phyloP scores from a whole-genome alignment of 805 yeast genomes.

The Metschnikowia noctiluminum region DNA sequence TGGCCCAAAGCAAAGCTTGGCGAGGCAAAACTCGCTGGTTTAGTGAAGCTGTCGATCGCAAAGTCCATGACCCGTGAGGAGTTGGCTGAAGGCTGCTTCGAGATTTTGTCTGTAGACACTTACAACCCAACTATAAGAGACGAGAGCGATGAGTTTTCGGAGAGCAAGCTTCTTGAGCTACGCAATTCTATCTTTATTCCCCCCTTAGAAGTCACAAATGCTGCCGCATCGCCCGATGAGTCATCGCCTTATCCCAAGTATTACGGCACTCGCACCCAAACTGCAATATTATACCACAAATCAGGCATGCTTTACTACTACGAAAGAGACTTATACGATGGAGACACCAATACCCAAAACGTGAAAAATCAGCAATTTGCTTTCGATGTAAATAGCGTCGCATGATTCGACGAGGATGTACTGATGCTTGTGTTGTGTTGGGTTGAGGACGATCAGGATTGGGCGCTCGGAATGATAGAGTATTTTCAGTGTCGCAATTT shows the following conservation, averaged over 20 bases:
- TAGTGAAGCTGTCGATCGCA: constrained; percentile 20
- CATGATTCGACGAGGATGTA: too few relatives aligned
- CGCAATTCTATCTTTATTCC: constrained; percentile 70
- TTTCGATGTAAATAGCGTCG: constrained; percentile 9
- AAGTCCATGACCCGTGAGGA: constrained; percentile 28
- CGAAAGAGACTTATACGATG: constrained; percentile 54
- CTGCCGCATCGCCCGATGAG: constrained; percentile 5
- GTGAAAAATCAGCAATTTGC: constrained; percentile 15
- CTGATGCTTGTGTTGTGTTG: too few relatives aligned
- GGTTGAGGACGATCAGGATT: too few relatives aligned
- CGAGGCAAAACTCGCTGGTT: constrained; percentile 20
- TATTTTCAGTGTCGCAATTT: too few relatives aligned
- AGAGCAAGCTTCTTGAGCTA: constrained; percentile 38
- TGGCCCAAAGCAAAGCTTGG: constrained; percentile 77
- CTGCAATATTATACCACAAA: constrained; percentile 60
- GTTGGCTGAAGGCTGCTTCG: constrained; percentile 51
- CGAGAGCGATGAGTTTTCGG: constrained; percentile 14
- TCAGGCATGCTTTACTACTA: constrained; percentile 51
- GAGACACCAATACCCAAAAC: constrained; percentile 5
- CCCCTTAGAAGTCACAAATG: constrained; percentile 38
- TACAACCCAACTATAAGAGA: constrained; percentile 30
- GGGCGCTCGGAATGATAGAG: too few relatives aligned
- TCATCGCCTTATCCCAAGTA: constrained; percentile 24
- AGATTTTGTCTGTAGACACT: constrained; percentile 46
- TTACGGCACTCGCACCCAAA: constrained; percentile 89